A percentile compares a stretch with the other conserved stretches of the same genome.
phyloP scores from a whole-genome alignment of 108 stramenopile genomes.

The Halocafeteria seosinensis region DNA sequence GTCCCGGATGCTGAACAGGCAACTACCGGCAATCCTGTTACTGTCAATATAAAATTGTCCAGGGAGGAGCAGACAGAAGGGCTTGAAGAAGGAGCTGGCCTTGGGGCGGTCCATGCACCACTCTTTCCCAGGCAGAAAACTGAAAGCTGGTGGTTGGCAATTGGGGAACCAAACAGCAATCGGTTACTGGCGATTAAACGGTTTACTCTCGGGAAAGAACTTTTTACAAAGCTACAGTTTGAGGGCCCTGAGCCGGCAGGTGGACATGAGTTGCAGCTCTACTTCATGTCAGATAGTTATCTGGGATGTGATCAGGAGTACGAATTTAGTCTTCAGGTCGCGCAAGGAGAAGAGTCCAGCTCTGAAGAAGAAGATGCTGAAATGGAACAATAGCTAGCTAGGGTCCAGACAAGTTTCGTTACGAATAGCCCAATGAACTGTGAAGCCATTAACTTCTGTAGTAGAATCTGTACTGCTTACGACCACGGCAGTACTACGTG shows the following conservation, averaged over 20 bases:
- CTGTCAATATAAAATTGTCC: background rate
- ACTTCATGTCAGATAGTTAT: slow-evolving; percentile 94
- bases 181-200: slow-evolving; percentile 74
- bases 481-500: no score
- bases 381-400: no score
- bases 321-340: slow-evolving; percentile 57
- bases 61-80: slow-evolving; percentile 51
- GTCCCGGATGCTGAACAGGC: slow-evolving; percentile 22
- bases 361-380: background rate
- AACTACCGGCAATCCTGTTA: background rate
- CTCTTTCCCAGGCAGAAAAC: slow-evolving; percentile 68
- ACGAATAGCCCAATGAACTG: no score
- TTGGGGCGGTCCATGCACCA: slow-evolving; percentile 62
- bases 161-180: slow-evolving; percentile 71
- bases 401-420: no score
- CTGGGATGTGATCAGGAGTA: slow-evolving; percentile 91
- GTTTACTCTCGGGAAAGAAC: slow-evolving; percentile 37
- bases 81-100: slow-evolving; percentile 48
- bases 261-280: slow-evolving; percentile 69
- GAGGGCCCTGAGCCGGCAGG: slow-evolving; percentile 82
- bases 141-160: slow-evolving; percentile 88
- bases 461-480: no score
- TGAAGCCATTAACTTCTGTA: no score
- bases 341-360: background rate
- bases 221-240: slow-evolving; percentile 52